Conservation (phyloP, 345 rosid genomes). For the Microthlaspi erraticum region DNA sequence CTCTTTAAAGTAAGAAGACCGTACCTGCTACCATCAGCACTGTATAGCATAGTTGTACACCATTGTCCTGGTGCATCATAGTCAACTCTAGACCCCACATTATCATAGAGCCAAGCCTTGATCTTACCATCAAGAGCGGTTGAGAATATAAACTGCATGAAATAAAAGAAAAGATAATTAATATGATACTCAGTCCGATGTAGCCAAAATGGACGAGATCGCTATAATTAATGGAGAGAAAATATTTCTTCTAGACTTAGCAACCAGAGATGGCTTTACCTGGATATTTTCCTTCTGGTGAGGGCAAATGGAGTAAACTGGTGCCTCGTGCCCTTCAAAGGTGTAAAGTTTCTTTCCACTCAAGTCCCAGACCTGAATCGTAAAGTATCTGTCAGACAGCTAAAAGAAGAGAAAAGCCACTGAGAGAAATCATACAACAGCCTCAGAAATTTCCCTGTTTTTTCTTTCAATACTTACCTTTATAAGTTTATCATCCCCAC, state of each 20-base stretch:
- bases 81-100: slow-evolving; percentile 78
- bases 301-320: slow-evolving; percentile 76
- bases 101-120: slow-evolving; percentile 93
- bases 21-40: slow-evolving; percentile 90
- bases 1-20: background rate
- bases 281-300: slow-evolving; percentile 60
- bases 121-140: slow-evolving; percentile 90
- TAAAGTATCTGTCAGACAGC: slow-evolving; percentile 19
- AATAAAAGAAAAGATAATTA: background rate
- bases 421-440: slow-evolving; percentile 3
- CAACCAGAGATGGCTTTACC: slow-evolving; percentile 30
- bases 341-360: slow-evolving; percentile 57
- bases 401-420: background rate
- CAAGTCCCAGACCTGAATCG: slow-evolving; percentile 69
- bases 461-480: slow-evolving; percentile 48
- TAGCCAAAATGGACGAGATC: slow-evolving; percentile 1
- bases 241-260: background rate
- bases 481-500: slow-evolving; percentile 83
- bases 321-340: slow-evolving; percentile 79
- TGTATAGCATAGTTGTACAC: slow-evolving; percentile 87
- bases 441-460: background rate
- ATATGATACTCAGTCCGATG: background rate
- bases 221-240: background rate
- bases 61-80: slow-evolving; percentile 90
- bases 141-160: slow-evolving; percentile 81